Evolutionary conservation across 495 filamentous ascomycete genomes (phyloP).

Genomic region (Aspergillus taichungensis): DNA sequence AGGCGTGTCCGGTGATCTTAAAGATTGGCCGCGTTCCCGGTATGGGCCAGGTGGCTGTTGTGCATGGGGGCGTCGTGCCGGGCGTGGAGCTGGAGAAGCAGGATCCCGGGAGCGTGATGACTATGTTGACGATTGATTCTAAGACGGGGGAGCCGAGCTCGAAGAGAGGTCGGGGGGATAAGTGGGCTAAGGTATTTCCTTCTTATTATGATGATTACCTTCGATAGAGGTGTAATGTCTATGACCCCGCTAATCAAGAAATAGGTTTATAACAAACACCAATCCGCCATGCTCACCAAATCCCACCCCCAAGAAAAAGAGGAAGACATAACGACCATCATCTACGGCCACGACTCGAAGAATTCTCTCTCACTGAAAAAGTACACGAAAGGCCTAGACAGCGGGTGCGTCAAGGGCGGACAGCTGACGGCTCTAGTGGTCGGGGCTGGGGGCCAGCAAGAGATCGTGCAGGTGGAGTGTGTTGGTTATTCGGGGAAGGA

Average conservation of each 20-base stretch:
- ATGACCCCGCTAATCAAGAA: too few species aligned
- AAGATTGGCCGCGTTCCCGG: constrained; percentile 49
- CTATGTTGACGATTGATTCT: constrained; percentile 73
- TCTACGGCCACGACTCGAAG: constrained; percentile 83
- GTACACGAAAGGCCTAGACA: constrained; percentile 81
- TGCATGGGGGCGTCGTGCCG: constrained; percentile 79
- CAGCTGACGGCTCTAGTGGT: constrained; percentile 71
- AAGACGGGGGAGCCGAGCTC: constrained; percentile 53
- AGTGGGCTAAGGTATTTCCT: constrained; percentile 54
- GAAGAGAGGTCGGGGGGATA: constrained; percentile 40
- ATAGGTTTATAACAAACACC: constrained; percentile 51
- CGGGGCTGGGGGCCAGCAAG: constrained; percentile 35
- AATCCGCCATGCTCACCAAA: constrained; percentile 22
- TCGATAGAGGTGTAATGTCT: not conserved
- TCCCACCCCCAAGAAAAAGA: constrained; percentile 13
- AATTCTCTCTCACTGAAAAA: constrained; percentile 54
- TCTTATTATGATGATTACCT: not conserved
- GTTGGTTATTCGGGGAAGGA: constrained; percentile 14
- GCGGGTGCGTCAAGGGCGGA: constrained; percentile 67
- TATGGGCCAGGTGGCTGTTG: constrained; percentile 57
- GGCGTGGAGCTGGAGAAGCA: constrained; percentile 61
- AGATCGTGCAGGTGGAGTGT: constrained; percentile 29
- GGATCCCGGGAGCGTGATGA: constrained; percentile 78
- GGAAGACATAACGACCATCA: constrained; percentile 42
- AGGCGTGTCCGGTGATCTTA: constrained; percentile 65